Conservation (phyloP, 441 rosid genomes). For the Rhodomyrtus psidioides region DNA sequence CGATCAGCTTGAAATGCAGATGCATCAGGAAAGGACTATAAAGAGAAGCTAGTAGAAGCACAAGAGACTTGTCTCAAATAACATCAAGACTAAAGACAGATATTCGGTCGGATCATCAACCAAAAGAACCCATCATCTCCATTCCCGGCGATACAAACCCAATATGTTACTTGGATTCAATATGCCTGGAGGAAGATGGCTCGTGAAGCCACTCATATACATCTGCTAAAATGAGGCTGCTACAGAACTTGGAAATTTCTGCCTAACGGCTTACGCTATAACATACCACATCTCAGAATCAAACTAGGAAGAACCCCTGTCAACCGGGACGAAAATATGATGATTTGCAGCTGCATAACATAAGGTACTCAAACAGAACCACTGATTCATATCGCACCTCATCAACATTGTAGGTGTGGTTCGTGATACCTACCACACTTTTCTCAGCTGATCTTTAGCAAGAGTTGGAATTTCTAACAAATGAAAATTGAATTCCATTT, state of each 20-base stretch:
- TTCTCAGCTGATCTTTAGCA: not conserved
- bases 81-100: not conserved
- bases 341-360: not conserved
- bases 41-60: not conserved
- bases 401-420: not conserved
- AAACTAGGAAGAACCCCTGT: not conserved
- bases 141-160: not conserved
- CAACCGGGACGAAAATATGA: not conserved
- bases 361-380: not conserved
- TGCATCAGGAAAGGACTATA: not conserved
- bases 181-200: not conserved
- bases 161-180: not conserved
- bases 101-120: not conserved
- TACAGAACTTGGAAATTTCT: not conserved
- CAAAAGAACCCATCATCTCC: not conserved
- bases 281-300: not conserved
- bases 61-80: not conserved
- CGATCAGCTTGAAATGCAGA: not conserved
- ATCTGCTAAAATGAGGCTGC: not conserved
- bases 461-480: not conserved
- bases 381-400: not conserved
- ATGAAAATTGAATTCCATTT: not conserved
- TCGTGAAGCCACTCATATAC: not conserved
- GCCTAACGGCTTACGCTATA: not conserved
- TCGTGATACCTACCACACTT: not conserved